These are phyloP conservation scores for Heimioporus sp. DNA, from an alignment of 768 basidiomycete genomes.

Conservation along the genomic window DNA sequence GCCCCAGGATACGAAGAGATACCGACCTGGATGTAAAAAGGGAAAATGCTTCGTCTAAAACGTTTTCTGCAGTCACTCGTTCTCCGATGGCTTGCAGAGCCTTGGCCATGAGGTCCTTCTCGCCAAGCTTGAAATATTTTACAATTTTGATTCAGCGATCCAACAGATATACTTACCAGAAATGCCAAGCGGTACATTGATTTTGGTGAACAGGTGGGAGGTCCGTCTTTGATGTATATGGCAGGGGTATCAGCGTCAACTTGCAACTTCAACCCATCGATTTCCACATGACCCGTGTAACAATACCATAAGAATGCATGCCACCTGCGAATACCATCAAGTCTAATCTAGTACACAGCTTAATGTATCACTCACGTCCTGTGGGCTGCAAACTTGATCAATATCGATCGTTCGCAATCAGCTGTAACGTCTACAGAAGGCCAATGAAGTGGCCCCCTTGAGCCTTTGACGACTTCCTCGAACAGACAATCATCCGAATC, in stretches of 20 bases:
- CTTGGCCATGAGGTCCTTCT: constrained; percentile 14
- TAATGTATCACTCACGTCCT: constrained; percentile 5
- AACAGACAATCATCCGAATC: not conserved
- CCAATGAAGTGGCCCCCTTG: not conserved
- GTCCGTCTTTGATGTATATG: not conserved
- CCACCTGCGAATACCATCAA: constrained; percentile 8
- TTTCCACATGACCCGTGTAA: constrained; percentile 16
- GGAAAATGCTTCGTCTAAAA: constrained; percentile 27
- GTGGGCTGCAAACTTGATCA: constrained; percentile 11
- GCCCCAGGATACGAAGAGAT: not conserved
- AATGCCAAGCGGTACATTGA: constrained; percentile 36
- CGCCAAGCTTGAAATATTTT: constrained; percentile 5
- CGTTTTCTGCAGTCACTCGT: constrained; percentile 15
- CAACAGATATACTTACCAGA: constrained; percentile 20
- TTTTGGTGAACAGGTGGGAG: constrained; percentile 33
- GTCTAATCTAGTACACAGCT: not conserved
- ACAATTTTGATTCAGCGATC: not conserved
- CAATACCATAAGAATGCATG: constrained; percentile 16
- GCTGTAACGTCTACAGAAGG: not conserved
- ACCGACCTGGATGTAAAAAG: constrained; percentile 25
- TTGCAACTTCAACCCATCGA: constrained; percentile 11
- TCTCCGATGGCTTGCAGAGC: constrained; percentile 19
- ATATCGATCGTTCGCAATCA: not conserved
- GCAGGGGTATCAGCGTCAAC: not conserved
- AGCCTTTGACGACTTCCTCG: constrained; percentile 10